Base-by-base conservation (phyloP, 2,329 filamentous ascomycete species). In the Fusarium tjaetaba region DNA sequence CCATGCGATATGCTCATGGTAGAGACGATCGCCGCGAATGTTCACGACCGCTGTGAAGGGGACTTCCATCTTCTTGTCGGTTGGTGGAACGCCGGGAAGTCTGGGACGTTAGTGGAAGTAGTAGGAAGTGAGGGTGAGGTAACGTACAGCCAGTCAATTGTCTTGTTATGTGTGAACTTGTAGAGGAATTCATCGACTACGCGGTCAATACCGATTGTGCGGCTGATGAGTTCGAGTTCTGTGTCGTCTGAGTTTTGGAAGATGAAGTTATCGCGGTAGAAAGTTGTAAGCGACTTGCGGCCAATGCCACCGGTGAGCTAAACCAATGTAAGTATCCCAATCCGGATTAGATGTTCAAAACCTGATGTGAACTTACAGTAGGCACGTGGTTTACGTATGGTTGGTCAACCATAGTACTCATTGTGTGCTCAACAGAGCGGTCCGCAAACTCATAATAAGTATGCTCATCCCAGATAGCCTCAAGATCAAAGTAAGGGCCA, bases 321-420 rank as follows among this genome's bases (percentile, higher is more conserved):
- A 4, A 11, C 1, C 20, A 4, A 4, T 1, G 10, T 69, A 1
- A 69, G 52, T 6, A 9, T 14, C 2, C 9, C 0, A 2, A 7
- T 2, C 26, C 26, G 26, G 26, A 28, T 28, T 5, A 28, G 26
- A 28, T 6, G 26, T 28, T 28, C 7, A 28, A 28, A 28, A 5
- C 26, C 26, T 28, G 2, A 28, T 28, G 26, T 28, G 26, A 28
- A 75, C 87, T 84, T 76, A 91, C 86, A 0, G 92, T 94, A 0
- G 92, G 91, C 4, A 94, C 85, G 78, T 95, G 92, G 78, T 95
- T 95, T 3, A 95, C 93, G 76, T 95, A 94, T 4, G 93, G 93
- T 79, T 94, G 90, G 53, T 91, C 86, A 4, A 94, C 92, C 93
- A 95, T 95, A 0, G 93, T 95, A n/a, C 86, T 86, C 93, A 95